Evolutionary conservation across 768 basidiomycete genomes (phyloP), one percentile per base, ranked within the genome.

Genomic region (Daedaleopsis sinensis): DNA sequence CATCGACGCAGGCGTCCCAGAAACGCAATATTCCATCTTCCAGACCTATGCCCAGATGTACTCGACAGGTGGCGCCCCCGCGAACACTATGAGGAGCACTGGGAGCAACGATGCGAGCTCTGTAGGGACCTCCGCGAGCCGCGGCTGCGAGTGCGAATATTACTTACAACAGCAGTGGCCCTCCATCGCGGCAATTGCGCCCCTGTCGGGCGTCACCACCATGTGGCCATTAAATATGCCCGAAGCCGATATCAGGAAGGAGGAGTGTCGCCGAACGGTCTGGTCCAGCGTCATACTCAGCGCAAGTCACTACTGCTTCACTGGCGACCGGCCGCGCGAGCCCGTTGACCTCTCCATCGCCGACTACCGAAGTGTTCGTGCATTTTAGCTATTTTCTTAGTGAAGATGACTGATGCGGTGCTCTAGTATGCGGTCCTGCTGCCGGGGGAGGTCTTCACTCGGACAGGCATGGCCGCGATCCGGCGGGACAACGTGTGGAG

Each of bases 401-500:
- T n/a, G 11, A 6, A 37, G 6, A 27, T 19, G n/a, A 42, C 43
- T 19, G 27, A 13, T 21, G 27, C 7, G 27, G 27, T 7, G 4
- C 50, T 19, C n/a, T 27, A 91, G 90, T 88, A 85, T 70, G 82
- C 84, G 0, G 70, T 91, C 19, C 73, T 91, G 15, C 90, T 91
- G 70, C 86, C 88, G 7, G 89, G 88, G 12, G 89, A 91, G 73
- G 78, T 82, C 8, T 72, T 84, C 71, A 37, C 58, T 38, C 63
- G 46, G 23, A 42, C 36, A n/a, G 65, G 66, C n/a, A 18, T n/a
- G 15, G 58, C 59, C 48, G 70, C 57, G 76, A 42, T 66, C 27
- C 60, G 44, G 43, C 90, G 87, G 70, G 82, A 89, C 58, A 85
- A 85, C 8, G 77, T 91, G 21, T 91, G 88, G 89, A 88, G 87